Percentiles rank a stretch among this genome's conserved stretches.
phyloP scores from a whole-genome alignment of 129 eudicot genomes.

The Helianthus tuberosus region DNA sequence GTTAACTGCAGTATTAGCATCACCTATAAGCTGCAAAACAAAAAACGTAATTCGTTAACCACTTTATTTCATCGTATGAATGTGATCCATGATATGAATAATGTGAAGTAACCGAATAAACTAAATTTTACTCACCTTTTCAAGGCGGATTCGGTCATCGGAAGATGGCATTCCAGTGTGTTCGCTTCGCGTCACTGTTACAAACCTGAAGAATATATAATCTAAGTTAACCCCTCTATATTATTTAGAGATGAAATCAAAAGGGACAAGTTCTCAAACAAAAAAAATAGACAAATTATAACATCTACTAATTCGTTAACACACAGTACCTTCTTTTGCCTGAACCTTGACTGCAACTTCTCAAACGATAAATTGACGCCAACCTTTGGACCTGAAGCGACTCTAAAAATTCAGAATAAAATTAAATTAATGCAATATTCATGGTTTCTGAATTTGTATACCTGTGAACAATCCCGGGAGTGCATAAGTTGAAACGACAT shows the following conservation, averaged over 20 bases:
- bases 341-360: constrained; percentile 75
- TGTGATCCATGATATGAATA: not conserved
- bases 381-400: constrained; percentile 63
- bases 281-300: not conserved
- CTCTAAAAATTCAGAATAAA: not conserved
- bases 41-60: not conserved
- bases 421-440: not conserved
- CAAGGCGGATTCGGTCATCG: constrained; percentile 64
- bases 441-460: constrained; percentile 20
- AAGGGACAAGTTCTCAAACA: not conserved
- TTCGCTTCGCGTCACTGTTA: constrained; percentile 64
- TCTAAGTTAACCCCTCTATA: not conserved
- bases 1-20: constrained; percentile 50
- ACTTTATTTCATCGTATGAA: constrained; percentile 3
- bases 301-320: not conserved
- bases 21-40: constrained; percentile 67
- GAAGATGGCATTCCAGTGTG: constrained; percentile 81
- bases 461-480: constrained; percentile 89
- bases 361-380: constrained; percentile 78
- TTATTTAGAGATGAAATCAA: not conserved
- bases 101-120: not conserved
- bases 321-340: constrained; percentile 74
- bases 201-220: constrained; percentile 56
- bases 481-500: constrained; percentile 76
- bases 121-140: constrained; percentile 49